Evolutionary conservation across 2,329 filamentous ascomycete species (phyloP).

Genomic region (Colletotrichum kahawae): DNA sequence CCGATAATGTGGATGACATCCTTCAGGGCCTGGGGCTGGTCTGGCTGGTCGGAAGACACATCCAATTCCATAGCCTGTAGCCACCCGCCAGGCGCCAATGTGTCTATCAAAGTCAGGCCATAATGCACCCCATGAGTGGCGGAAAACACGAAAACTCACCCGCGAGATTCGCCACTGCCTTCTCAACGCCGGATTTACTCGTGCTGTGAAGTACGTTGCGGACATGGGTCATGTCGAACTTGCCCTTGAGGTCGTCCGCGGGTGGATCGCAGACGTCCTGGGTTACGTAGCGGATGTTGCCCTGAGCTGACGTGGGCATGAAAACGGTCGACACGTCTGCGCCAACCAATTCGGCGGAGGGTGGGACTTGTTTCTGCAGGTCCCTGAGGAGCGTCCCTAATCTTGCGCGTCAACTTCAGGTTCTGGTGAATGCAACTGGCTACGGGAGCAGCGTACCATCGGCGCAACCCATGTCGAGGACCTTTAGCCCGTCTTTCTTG

Average conservation of each 20-base stretch:
- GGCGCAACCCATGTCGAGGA: conserved; percentile 23
- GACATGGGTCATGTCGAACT: conserved; percentile 14
- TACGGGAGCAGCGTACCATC: conserved; percentile 8
- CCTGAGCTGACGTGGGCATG: conserved; percentile 6
- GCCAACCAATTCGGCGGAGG: conserved; percentile 20
- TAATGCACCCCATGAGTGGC: fast-evolving
- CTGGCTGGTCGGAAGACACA: background rate
- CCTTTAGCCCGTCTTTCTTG: background rate
- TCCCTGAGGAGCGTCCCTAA: conserved; percentile 20
- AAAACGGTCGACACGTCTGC: conserved; percentile 14
- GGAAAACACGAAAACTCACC: background rate
- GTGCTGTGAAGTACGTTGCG: conserved; percentile 13
- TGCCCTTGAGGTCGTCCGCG: background rate
- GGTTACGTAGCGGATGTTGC: conserved; percentile 17
- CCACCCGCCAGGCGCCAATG: conserved; percentile 19
- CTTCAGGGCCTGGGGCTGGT: background rate
- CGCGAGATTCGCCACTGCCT: conserved; percentile 2
- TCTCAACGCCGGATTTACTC: background rate
- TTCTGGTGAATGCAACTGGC: background rate
- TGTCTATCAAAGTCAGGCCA: background rate
- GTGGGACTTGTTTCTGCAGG: conserved; percentile 18
- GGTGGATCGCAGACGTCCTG: conserved; percentile 14
- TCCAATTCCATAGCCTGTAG: conserved; percentile 14
- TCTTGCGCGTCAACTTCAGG: background rate
- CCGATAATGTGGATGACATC: background rate